phyloP scores from a whole-genome alignment of 2,329 filamentous ascomycete genomes.

The Cercospora sojina region DNA sequence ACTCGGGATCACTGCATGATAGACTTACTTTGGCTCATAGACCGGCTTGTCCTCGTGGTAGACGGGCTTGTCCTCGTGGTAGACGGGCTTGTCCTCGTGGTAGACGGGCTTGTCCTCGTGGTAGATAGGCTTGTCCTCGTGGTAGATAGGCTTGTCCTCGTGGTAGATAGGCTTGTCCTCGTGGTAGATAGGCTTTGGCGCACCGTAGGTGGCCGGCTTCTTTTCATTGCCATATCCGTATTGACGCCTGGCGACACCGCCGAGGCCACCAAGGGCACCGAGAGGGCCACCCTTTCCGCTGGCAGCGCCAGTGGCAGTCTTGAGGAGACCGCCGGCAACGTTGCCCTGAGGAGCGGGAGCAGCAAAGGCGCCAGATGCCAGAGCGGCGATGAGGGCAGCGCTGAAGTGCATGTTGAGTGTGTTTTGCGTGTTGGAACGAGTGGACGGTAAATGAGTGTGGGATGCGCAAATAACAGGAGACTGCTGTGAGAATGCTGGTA shows the following conservation, averaged over 20 bases:
- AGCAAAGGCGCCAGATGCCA: conserved; percentile 4
- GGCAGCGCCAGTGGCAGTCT: background rate
- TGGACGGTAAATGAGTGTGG: background rate
- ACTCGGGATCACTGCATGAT: background rate
- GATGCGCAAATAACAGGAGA: background rate
- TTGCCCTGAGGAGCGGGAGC: background rate
- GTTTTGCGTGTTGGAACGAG: conserved; percentile 3
- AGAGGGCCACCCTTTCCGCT: background rate
- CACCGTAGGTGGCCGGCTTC: background rate
- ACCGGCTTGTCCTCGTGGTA: background rate
- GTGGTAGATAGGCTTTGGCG: background rate
- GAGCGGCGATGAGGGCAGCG: conserved; percentile 6
- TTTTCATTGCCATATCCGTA: background rate
- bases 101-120: background rate
- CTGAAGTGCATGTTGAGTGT: conserved; percentile 9
- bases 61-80: too few relatives aligned
- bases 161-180: background rate
- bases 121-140: background rate
- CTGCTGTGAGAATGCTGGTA: background rate
- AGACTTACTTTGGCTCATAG: background rate
- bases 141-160: background rate
- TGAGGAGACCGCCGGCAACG: background rate
- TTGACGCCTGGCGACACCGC: background rate
- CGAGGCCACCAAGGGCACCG: background rate
- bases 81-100: background rate